Percentiles rank a stretch among this genome's conserved stretches.
Evolutionary conservation across 306 rosid species (phyloP).

Genomic region (Lupinus albus): DNA sequence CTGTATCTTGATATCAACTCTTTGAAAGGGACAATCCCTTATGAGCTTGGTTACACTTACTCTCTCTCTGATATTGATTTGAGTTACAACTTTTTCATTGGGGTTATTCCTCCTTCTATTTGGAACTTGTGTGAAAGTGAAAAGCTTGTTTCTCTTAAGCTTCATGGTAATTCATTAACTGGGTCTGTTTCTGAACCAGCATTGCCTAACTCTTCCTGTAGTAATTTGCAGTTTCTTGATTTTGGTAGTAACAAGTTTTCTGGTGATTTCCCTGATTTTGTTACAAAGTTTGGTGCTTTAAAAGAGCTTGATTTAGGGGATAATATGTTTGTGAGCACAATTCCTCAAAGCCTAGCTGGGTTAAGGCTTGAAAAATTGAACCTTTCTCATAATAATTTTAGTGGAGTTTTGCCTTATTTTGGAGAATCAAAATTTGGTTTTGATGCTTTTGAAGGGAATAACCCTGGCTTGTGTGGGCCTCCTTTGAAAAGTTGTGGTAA

Average conservation of each 20-base stretch:
- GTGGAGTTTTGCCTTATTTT: conserved; percentile 77
- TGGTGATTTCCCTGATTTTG: conserved; percentile 78
- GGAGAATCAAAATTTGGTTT: conserved; percentile 63
- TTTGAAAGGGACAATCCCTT: conserved; percentile 68
- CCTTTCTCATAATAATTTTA: conserved; percentile 87
- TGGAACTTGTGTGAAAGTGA: conserved; percentile 92
- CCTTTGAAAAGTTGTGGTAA: conserved; percentile 74
- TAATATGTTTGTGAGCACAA: conserved; percentile 64
- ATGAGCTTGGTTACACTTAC: conserved; percentile 81
- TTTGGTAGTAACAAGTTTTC: conserved; percentile 73
- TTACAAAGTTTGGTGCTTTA: conserved; percentile 61
- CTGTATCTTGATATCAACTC: conserved; percentile 78
- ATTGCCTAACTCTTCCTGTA: conserved; percentile 77
- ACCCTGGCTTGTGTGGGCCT: conserved; percentile 76
- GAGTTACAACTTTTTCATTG: conserved; percentile 60
- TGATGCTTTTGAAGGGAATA: conserved; percentile 84
- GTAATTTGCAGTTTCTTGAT: conserved; percentile 65
- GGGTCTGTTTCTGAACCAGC: conserved; percentile 81
- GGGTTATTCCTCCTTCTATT: conserved; percentile 72
- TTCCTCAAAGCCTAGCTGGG: conserved; percentile 58
- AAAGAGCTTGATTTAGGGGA: conserved; percentile 75
- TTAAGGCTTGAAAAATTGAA: conserved; percentile 75
- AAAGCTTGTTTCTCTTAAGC: conserved; percentile 63
- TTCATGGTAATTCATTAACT: conserved; percentile 64
- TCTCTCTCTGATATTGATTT: conserved; percentile 82